Conservation (phyloP, 163 green algal species). For the Chlorella variabilis region DNA sequence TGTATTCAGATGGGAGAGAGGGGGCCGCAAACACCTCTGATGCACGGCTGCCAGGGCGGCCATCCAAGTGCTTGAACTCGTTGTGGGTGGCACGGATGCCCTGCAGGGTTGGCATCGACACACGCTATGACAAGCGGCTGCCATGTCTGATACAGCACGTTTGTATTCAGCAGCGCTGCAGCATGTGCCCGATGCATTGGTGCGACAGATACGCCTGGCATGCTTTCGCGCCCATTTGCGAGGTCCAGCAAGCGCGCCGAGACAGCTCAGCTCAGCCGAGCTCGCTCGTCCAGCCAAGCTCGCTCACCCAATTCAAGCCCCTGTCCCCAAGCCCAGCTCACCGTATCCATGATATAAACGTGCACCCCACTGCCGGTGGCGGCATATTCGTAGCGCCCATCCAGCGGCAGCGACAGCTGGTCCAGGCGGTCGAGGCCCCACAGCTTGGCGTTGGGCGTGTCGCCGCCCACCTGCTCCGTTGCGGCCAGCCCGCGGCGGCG, state of each 20-base stretch:
- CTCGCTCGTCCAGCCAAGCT: no score
- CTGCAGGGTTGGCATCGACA: constrained; percentile 7
- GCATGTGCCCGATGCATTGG: no score
- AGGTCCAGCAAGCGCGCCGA: no score
- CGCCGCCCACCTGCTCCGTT: neutral
- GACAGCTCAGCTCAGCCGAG: no score
- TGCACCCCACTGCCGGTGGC: constrained; percentile 64
- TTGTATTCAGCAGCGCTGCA: no score
- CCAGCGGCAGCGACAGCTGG: constrained; percentile 46
- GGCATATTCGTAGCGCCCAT: constrained; percentile 42
- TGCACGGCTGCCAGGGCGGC: constrained; percentile 16
- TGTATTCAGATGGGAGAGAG: constrained; percentile 10
- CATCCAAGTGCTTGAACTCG: constrained; percentile 60
- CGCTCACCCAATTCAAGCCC: no score
- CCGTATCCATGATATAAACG: constrained; percentile 80
- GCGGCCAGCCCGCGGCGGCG: neutral
- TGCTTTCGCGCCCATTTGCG: no score
- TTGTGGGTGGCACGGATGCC: constrained; percentile 69
- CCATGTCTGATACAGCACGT: no score
- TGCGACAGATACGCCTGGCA: no score
- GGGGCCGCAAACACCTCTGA: constrained; percentile 39
- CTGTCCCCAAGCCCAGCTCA: no score
- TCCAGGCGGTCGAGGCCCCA: constrained; percentile 79
- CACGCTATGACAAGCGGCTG: no score
- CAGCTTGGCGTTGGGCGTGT: neutral